Base-by-base conservation (phyloP, 495 filamentous ascomycete genomes). In the Aspergillus ellipticus region DNA sequence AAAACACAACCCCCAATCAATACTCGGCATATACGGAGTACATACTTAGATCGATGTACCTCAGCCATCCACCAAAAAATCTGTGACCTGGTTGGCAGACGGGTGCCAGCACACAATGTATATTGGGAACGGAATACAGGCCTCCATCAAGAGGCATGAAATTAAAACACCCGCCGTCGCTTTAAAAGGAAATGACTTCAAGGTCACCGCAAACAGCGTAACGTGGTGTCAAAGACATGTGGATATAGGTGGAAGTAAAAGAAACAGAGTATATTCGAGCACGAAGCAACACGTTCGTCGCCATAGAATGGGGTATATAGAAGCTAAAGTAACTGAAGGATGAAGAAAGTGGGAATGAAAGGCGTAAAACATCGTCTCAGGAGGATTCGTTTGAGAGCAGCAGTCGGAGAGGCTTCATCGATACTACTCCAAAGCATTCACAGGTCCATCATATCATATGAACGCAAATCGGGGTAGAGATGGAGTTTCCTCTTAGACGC, bases 11-110 rank as follows among this genome's bases (percentile, higher is more conserved):
- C n/a, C n/a, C n/a, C n/a, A 54, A 47, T 16, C 64, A 67, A 39
- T 39, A n/a, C 35, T 1, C 35, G 66, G 60, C 67, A 65, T 65
- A 63, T 65, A 66, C 58, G 66, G 60, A 63, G 66, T 64, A 51
- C 51, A 58, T 59, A 62, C 64, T 16, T 19, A 47, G 35, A 39
- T 47, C 2, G 9, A 39, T 4, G 35, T 5, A 39, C 35, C 13
- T 39, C 35, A 39, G 35, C 35, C 35, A 39, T 13, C 35, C 35
- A 39, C 10, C 10, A 3, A 28, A 7, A 28, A 28, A 3, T 28
- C 24, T 7, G 3, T 7, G 24, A 28, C 24, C 24, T 28, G 24
- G 7, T 28, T 28, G 35, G 35, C 1, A n/a, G n/a, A 15, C 35
- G 4, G 5, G 35, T 39, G 6, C n/a, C 35, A 39, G 24, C 35